Percentiles rank a stretch among this genome's conserved stretches.
These are phyloP conservation scores for Nymphaea colorata DNA, from an alignment of 164 flowering plant genomes.

Conservation along the genomic window DNA sequence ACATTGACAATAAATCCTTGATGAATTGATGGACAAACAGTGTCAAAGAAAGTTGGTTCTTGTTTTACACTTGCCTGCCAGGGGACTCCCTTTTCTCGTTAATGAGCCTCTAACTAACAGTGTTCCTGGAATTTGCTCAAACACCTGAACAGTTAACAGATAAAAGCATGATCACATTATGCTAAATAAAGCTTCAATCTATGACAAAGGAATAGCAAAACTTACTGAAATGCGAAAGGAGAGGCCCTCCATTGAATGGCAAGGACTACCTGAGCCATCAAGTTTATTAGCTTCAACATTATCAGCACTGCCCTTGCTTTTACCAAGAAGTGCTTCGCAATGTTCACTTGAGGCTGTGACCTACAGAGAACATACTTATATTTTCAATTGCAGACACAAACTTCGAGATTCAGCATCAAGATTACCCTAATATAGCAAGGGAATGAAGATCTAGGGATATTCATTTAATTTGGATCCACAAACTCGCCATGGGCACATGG, in stretches of 20 bases:
- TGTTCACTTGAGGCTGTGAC: slow-evolving; percentile 42
- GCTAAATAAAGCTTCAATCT: background rate
- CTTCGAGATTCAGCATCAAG: background rate
- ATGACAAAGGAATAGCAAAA: background rate
- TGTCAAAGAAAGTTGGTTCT: no score
- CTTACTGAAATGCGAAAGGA: slow-evolving; percentile 49
- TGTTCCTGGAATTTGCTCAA: slow-evolving; percentile 89
- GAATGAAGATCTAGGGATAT: background rate
- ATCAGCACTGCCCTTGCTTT: slow-evolving; percentile 12
- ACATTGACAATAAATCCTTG: no score
- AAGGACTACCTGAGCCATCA: slow-evolving; percentile 14
- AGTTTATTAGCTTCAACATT: slow-evolving; percentile 8
- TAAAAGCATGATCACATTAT: background rate
- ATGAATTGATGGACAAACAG: no score
- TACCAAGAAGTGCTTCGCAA: slow-evolving; percentile 27
- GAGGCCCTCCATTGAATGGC: slow-evolving; percentile 15
- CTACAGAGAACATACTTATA: slow-evolving; percentile 20
- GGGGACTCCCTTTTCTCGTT: slow-evolving; percentile 25
- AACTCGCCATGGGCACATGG: background rate
- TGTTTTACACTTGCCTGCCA: slow-evolving; percentile 29
- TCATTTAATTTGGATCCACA: background rate
- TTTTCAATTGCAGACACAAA: background rate
- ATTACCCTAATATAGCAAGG: no score
- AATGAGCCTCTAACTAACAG: slow-evolving; percentile 72
- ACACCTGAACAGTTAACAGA: slow-evolving; percentile 42